Percentiles rank a stretch among this genome's conserved stretches.
phyloP scores from a whole-genome alignment of 768 basidiomycete species.

The Tulasnella sp. region DNA sequence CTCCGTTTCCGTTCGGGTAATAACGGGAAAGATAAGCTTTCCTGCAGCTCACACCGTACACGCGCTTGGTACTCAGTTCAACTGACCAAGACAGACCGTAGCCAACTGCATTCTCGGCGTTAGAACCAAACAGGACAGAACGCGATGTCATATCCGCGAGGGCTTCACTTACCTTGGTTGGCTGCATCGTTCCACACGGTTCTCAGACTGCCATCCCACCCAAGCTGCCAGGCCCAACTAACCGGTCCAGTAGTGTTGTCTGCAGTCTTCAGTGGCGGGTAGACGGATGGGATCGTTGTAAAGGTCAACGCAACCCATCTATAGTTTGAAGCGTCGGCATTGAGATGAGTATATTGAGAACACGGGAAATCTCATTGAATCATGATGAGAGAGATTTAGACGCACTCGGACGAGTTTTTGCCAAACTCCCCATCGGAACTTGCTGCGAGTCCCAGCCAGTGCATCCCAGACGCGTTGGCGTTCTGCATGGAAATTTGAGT shows the following conservation, averaged over 20 bases:
- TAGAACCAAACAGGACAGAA: background rate
- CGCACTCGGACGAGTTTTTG: background rate
- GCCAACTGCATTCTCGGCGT: background rate
- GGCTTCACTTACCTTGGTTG: background rate
- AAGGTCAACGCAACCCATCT: background rate
- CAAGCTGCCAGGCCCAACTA: background rate
- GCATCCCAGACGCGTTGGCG: background rate
- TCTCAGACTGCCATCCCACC: background rate
- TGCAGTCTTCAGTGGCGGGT: background rate
- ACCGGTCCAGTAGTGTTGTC: background rate
- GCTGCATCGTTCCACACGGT: background rate
- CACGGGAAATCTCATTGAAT: no score
- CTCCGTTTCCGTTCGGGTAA: background rate
- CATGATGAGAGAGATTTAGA: background rate
- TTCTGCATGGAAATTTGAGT: background rate
- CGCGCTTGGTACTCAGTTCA: background rate
- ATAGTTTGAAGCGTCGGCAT: background rate
- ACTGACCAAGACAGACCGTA: background rate
- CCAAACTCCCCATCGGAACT: background rate
- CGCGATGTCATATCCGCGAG: background rate
- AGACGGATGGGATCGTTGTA: background rate
- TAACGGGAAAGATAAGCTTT: background rate
- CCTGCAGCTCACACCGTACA: background rate
- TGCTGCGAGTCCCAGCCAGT: background rate
- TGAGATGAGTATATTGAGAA: background rate